Evolutionary conservation across 2,329 filamentous ascomycete species (phyloP).

Genomic region (Fusarium odoratissimum): DNA sequence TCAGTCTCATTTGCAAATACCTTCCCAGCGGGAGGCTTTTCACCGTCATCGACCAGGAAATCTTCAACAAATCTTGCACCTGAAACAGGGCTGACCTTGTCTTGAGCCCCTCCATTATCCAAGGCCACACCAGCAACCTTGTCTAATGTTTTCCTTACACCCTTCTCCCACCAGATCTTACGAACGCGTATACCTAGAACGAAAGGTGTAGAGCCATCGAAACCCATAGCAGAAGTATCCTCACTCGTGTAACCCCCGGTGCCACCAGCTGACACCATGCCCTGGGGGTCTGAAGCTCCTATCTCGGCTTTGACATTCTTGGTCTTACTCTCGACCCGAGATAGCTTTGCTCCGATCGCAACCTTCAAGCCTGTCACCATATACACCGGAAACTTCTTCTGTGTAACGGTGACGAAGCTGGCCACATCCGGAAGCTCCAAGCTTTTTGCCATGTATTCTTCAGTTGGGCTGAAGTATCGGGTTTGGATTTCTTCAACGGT

Average conservation of each 20-base stretch:
- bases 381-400: neutral
- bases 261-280: neutral
- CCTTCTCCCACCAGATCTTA: neutral
- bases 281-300: neutral
- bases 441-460: neutral
- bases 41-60: too few species aligned
- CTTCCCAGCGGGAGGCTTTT: too few species aligned
- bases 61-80: too few species aligned
- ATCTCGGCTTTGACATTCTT: neutral
- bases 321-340: neutral
- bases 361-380: neutral
- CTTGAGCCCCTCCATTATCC: too few species aligned
- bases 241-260: neutral
- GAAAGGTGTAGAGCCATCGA: neutral
- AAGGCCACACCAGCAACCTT: too few species aligned
- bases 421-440: neutral
- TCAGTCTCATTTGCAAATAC: too few species aligned
- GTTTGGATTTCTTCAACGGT: neutral
- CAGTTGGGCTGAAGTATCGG: neutral
- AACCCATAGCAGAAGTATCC: neutral
- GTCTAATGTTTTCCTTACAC: neutral
- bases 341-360: neutral
- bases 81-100: too few species aligned
- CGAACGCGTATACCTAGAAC: neutral
- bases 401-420: neutral